Percentiles rank a stretch among this genome's conserved stretches.
Conservation (phyloP, 805 yeast species). For the Starmerella kuoi region DNA sequence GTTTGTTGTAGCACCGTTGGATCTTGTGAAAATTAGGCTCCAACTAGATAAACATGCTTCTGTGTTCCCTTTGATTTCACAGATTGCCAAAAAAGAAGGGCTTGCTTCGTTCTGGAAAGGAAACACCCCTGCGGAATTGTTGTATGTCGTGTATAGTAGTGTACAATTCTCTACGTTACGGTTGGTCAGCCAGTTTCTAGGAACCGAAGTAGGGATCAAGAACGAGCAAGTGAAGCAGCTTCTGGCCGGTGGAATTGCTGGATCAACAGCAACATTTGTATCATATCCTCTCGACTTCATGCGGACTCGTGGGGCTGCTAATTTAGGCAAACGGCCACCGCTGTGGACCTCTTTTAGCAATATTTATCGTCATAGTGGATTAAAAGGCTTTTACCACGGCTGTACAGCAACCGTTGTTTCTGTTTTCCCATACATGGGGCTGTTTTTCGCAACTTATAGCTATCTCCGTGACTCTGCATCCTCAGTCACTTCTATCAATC, state of each 20-base stretch:
- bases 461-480: constrained; percentile 12
- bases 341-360: constrained; percentile 25
- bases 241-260: constrained; percentile 66
- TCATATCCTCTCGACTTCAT: constrained; percentile 90
- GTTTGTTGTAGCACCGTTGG: constrained; percentile 62
- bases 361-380: constrained; percentile 35
- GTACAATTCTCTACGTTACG: constrained; percentile 69
- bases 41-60: constrained; percentile 38
- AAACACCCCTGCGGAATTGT: constrained; percentile 76
- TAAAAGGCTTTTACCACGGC: constrained; percentile 40
- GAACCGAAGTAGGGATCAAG: constrained; percentile 7
- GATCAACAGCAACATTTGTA: constrained; percentile 52
- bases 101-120: constrained; percentile 85
- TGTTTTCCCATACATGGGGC: constrained; percentile 58
- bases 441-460: constrained; percentile 37
- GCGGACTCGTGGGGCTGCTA: constrained; percentile 74
- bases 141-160: constrained; percentile 79
- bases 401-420: constrained; percentile 42
- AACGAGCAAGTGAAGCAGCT: constrained; percentile 35
- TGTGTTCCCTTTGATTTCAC: constrained; percentile 28
- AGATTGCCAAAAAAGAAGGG: constrained; percentile 53
- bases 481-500: constrained; percentile 9
- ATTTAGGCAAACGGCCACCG: constrained; percentile 23
- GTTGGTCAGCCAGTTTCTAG: constrained; percentile 32
- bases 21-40: constrained; percentile 61